Evolutionary conservation across 768 basidiomycete genomes (phyloP), one percentile per base, ranked within the genome.

Genomic region (Cyclocybe aegerita): DNA sequence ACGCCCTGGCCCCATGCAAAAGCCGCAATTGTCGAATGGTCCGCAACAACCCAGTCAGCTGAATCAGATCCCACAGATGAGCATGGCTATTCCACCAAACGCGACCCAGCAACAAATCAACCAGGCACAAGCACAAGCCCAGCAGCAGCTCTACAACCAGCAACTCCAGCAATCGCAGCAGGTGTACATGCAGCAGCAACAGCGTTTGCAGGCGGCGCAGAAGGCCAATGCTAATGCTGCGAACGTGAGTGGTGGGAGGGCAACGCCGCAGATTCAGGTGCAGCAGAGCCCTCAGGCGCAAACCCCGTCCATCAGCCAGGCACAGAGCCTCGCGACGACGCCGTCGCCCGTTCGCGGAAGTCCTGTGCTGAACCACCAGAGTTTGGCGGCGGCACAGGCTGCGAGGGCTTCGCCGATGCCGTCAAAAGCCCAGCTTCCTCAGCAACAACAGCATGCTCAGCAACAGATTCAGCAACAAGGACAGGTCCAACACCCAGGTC

Each of bases 361-460:
- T 46, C 77, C 77, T 0, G 56, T 70, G 53, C 62, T 69, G 9
- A 49, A 61, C 29, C 69, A 65, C 23, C 71, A 70, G 45, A 58
- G 62, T 10, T 50, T 68, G 11, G 61, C 64, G 10, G 60, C 68
- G 17, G 52, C 46, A 10, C 43, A 37, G 1, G 35, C 47, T 15
- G 43, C 33, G 15, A 50, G 55, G 34, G 43, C 52, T 14, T 63
- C 62, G 4, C 62, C 62, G 6, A 60, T 63, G 59, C 29, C 62
- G 52, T 37, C 54, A 36, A 60, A 63, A 14, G 59, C 64, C 4
- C 69, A 70, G 48, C 53, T 64, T 30, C 59, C 58, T 7, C 52
- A 55, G 23, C 23, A 23, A 23, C 23, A 23, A 23, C 23, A 23
- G 4, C n/a, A n/a, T n/a, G n/a, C n/a, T n/a, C n/a, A n/a, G n/a